Conservation (phyloP, 75 land plant genomes). For the Pinus taeda region DNA sequence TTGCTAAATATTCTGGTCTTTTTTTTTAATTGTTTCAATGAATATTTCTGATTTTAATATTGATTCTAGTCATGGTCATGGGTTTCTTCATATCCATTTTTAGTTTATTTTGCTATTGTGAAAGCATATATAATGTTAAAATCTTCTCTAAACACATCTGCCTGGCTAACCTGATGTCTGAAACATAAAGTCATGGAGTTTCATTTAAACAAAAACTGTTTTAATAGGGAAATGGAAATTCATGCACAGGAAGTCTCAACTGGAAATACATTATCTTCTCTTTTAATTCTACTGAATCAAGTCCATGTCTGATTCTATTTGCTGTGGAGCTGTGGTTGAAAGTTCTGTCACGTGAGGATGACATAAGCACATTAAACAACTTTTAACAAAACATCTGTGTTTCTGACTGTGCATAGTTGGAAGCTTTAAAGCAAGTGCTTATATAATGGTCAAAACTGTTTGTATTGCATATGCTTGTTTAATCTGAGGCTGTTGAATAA, state of each 20-base stretch:
- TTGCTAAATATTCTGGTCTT: not conserved
- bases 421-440: not conserved
- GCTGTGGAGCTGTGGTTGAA: not conserved
- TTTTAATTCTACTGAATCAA: not conserved
- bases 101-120: not conserved
- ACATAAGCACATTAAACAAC: not conserved
- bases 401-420: not conserved
- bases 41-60: not conserved
- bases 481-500: not conserved
- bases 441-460: not conserved
- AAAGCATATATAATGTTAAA: not conserved
- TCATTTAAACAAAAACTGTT: not conserved
- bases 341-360: not conserved
- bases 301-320: conserved; percentile 1
- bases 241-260: not conserved
- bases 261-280: not conserved
- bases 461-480: not conserved
- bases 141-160: not conserved
- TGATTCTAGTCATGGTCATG: not conserved
- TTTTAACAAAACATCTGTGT: not conserved
- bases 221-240: not conserved
- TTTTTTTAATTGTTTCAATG: not conserved
- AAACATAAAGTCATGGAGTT: not conserved
- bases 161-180: not conserved
- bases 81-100: not conserved